A percentile compares a stretch with the other conserved stretches of the same genome.
Evolutionary conservation across 2,329 filamentous ascomycete species (phyloP).

Genomic region (Cercospora brassicicola): DNA sequence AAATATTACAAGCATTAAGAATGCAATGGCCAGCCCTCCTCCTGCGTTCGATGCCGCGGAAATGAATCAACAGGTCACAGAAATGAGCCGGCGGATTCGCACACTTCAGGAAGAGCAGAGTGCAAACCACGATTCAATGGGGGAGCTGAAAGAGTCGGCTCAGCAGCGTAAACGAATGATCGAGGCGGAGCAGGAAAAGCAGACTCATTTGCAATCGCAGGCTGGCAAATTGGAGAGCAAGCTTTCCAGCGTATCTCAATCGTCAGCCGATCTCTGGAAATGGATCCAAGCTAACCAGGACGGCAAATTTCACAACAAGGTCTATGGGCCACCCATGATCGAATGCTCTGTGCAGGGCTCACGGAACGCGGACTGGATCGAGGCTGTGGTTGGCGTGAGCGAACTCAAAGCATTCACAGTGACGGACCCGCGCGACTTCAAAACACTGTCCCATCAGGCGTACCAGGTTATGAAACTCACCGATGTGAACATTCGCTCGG

Average conservation of each 20-base stretch:
- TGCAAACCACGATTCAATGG: conserved; percentile 44
- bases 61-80: conserved; percentile 71
- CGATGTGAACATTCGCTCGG: conserved; percentile 69
- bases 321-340: conserved; percentile 79
- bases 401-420: conserved; percentile 68
- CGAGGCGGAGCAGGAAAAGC: conserved; percentile 48
- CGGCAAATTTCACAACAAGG: conserved; percentile 67
- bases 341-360: conserved; percentile 76
- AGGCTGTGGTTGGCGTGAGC: conserved; percentile 55
- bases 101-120: conserved; percentile 49
- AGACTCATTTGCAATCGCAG: conserved; percentile 67
- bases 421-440: conserved; percentile 74
- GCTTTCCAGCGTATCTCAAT: conserved; percentile 60
- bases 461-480: conserved; percentile 64
- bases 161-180: conserved; percentile 42
- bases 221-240: conserved; percentile 71
- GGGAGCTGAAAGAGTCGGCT: conserved; percentile 37
- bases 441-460: conserved; percentile 66
- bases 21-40: conserved; percentile 62
- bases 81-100: conserved; percentile 52
- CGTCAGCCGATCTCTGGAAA: conserved; percentile 70
- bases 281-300: conserved; percentile 71
- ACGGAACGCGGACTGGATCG: conserved; percentile 62
- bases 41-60: conserved; percentile 66
- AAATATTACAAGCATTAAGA: conserved; percentile 64